Conservation (phyloP, 768 basidiomycete species). For the Termitomyces sp. region DNA sequence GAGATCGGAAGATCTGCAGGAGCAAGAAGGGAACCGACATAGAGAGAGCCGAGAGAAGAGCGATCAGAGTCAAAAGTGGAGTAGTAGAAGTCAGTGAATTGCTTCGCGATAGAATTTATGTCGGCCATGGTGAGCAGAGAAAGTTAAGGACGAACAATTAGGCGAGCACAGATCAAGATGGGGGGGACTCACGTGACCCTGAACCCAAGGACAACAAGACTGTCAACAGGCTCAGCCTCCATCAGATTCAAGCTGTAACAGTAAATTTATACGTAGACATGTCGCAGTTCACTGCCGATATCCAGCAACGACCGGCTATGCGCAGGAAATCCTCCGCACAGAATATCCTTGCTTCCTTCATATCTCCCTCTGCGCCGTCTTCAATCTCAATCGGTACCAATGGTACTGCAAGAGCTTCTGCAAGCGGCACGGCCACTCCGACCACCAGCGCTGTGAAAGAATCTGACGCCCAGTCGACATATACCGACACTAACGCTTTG, state of each 20-base stretch:
- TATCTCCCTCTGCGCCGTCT: slow-evolving; percentile 29
- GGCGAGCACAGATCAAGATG: slow-evolving; percentile 13
- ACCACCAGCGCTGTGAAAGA: slow-evolving; percentile 46
- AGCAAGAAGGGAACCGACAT: slow-evolving; percentile 50
- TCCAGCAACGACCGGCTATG: slow-evolving; percentile 50
- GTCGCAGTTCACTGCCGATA: slow-evolving; percentile 32
- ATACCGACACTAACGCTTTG: slow-evolving; percentile 35
- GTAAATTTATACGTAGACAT: slow-evolving; percentile 16
- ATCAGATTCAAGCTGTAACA: slow-evolving; percentile 4
- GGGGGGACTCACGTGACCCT: slow-evolving; percentile 14
- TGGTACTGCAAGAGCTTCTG: slow-evolving; percentile 27
- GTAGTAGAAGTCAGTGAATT: slow-evolving; percentile 86
- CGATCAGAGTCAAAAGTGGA: slow-evolving; percentile 65
- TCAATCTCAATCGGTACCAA: slow-evolving; percentile 25
- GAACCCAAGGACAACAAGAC: background rate
- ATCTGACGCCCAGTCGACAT: slow-evolving; percentile 68
- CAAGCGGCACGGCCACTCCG: slow-evolving; percentile 34
- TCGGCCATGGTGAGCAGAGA: slow-evolving; percentile 54
- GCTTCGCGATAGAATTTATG: slow-evolving; percentile 65
- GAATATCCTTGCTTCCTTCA: slow-evolving; percentile 78
- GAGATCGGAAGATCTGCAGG: slow-evolving; percentile 19
- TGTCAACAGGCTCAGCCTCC: background rate
- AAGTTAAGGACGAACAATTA: slow-evolving; percentile 4
- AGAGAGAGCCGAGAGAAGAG: slow-evolving; percentile 51
- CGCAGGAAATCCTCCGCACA: slow-evolving; percentile 84